Base-by-base conservation (phyloP, 371 early-diverging fungal species). In the Mortierella sp. region DNA sequence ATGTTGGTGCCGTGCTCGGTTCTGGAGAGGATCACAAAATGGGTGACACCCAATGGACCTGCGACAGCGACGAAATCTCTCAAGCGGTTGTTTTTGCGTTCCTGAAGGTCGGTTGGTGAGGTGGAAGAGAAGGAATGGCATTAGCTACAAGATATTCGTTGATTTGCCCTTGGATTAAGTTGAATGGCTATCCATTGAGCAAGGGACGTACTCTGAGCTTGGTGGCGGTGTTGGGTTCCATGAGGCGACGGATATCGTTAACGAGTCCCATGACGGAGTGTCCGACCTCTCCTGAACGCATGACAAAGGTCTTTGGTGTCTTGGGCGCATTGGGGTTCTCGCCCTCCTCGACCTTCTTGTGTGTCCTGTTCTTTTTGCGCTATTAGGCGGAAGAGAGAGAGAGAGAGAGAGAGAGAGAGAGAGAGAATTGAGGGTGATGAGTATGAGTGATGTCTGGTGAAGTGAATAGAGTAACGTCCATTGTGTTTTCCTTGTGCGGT, bases 211-310 rank as follows among this genome's bases (percentile, higher is more conserved):
- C 96, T 88, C 91, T 91, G 55, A 98, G 92, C 70, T 91, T 90
- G 12, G 90, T 86, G 7, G 98, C 98, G 8, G 98, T 97, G 89
- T 98, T 93, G 16, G 99, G 99, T 87, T 97, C 97, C 96, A 99
- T 96, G 56, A 97, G 91, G 63, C 90, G 92, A 46, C 99, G 93
- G 38, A 98, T 89, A 88, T 99, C 98, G 68, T 85, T 84, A 32
- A 98, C 97, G 27, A 99, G 94, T 12, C 91, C 91, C 21, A 92
- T 88, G 24, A 97, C 95, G 14, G 96, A 89, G 49, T 87, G 83
- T 2, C 97, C 95, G 4, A 97, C 96, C 21, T 88, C 87, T n/a
- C 99, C 99, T 0, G 98, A 95, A 78, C 95, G 93, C 83, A 98
- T 96, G 27, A 99, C 99, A 89, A 99, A 97, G 83, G 96, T 94